Percentiles rank a stretch among this genome's conserved stretches.
phyloP scores from a whole-genome alignment of 352 stramenopile genomes.

The Pythium scleroteichum region DNA sequence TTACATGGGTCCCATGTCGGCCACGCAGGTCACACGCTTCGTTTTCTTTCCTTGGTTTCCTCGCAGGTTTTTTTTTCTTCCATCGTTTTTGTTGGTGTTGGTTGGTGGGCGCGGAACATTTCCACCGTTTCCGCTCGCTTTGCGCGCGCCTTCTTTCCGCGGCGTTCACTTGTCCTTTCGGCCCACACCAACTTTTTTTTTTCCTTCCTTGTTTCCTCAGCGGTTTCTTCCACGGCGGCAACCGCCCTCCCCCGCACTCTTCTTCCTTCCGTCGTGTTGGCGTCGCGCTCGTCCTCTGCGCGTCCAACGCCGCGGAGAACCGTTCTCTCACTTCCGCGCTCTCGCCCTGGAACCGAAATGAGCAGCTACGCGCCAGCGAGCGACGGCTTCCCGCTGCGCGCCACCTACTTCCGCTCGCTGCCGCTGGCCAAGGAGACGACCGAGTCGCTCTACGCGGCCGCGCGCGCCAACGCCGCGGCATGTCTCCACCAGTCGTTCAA shows the following conservation, averaged over 20 bases:
- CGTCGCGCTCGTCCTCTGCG: no score
- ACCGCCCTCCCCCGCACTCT: no score
- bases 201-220: conserved; percentile 3
- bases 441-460: conserved; percentile 50
- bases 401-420: conserved; percentile 74
- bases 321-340: conserved; percentile 8
- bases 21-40: no score
- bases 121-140: conserved; percentile 7
- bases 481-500: conserved; percentile 76
- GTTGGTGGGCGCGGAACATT: conserved; percentile 1
- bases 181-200: no score
- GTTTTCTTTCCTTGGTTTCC: conserved; percentile 20
- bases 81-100: conserved; percentile 14
- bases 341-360: conserved; percentile 27
- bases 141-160: no score
- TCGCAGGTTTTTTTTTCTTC: conserved; percentile 19
- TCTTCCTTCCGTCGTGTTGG: no score
- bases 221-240: no score
- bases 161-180: no score
- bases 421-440: conserved; percentile 58
- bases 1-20: no score
- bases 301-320: conserved; percentile 6
- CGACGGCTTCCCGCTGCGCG: conserved; percentile 58
- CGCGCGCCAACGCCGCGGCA: conserved; percentile 53
- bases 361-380: conserved; percentile 19